Conservation (phyloP, 2,329 filamentous ascomycete species). For the Botrytis squamosa region DNA sequence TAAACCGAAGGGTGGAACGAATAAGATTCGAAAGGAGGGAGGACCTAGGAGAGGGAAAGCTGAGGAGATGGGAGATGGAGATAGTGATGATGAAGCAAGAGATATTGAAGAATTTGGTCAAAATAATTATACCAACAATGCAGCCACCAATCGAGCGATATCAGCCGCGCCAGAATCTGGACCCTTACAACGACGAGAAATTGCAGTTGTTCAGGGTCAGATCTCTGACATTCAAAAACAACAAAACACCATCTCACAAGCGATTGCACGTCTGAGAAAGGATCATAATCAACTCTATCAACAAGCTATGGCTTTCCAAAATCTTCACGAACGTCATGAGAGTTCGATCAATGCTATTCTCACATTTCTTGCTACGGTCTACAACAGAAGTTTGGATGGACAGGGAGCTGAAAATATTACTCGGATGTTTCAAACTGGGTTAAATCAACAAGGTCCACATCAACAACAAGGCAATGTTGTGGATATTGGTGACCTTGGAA, state of each 20-base stretch:
- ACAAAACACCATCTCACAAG: slow-evolving; percentile 79
- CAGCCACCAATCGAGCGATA: slow-evolving; percentile 45
- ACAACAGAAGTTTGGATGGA: slow-evolving; percentile 87
- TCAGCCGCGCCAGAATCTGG: slow-evolving; percentile 41
- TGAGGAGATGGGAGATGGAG: slow-evolving; percentile 62
- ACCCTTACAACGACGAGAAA: slow-evolving; percentile 66
- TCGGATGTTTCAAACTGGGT: slow-evolving; percentile 77
- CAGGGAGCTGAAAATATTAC: slow-evolving; percentile 76
- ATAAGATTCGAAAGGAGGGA: slow-evolving; percentile 53
- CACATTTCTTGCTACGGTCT: slow-evolving; percentile 94
- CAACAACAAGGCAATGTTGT: slow-evolving; percentile 56
- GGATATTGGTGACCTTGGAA: slow-evolving; percentile 57
- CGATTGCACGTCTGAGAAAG: slow-evolving; percentile 75
- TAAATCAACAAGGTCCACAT: slow-evolving; percentile 57
- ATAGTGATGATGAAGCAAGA: slow-evolving; percentile 67
- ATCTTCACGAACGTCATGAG: slow-evolving; percentile 91
- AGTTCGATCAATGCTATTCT: slow-evolving; percentile 99
- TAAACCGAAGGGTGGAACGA: slow-evolving; percentile 76
- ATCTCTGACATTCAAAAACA: slow-evolving; percentile 79
- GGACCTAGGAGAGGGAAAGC: slow-evolving; percentile 50
- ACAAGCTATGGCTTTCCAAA: slow-evolving; percentile 86
- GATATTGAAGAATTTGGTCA: slow-evolving; percentile 41
- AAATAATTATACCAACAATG: slow-evolving; percentile 38
- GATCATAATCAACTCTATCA: slow-evolving; percentile 88
- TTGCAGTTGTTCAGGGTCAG: slow-evolving; percentile 75